A percentile compares a stretch with the other conserved stretches of the same genome.
Evolutionary conservation across 345 rosid genomes (phyloP).

Genomic region (Balakata baccata): DNA sequence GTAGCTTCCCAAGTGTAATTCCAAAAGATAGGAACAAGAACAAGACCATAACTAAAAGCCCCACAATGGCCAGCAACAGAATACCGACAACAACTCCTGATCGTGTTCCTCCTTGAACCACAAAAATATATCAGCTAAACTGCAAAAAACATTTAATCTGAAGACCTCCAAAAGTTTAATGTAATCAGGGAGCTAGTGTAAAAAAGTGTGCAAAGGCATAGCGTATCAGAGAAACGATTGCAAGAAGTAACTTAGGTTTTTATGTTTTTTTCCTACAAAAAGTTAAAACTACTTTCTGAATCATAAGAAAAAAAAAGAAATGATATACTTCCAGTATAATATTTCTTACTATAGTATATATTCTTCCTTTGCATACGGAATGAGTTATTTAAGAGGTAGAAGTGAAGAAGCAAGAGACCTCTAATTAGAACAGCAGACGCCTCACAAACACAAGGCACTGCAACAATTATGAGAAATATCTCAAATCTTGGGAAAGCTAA

Average conservation of each 20-base stretch:
- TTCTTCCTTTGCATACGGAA: conserved; percentile 7
- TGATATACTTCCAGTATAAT: neutral
- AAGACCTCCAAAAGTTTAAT: neutral
- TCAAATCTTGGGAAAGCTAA: conserved; percentile 77
- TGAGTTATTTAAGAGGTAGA: neutral
- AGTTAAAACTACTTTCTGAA: neutral
- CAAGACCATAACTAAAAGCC: conserved; percentile 48
- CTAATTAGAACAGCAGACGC: conserved; percentile 61
- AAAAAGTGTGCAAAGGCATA: neutral
- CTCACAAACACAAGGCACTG: conserved; percentile 64
- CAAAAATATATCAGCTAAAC: conserved; percentile 18
- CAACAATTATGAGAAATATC: conserved; percentile 70
- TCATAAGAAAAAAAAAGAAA: neutral
- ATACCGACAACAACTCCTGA: conserved; percentile 54
- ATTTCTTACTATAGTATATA: neutral
- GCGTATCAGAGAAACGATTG: neutral
- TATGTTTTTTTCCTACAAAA: neutral
- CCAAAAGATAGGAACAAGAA: conserved; percentile 80
- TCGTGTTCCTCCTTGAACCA: conserved; percentile 42
- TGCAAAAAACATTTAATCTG: neutral
- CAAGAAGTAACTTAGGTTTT: neutral
- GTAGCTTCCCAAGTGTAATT: conserved; percentile 74
- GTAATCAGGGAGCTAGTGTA: neutral
- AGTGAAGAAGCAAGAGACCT: conserved; percentile 39
- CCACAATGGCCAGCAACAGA: conserved; percentile 51